phyloP scores from a whole-genome alignment of 192 early-diverging fungal genomes.

The Lobulomyces angularis region DNA sequence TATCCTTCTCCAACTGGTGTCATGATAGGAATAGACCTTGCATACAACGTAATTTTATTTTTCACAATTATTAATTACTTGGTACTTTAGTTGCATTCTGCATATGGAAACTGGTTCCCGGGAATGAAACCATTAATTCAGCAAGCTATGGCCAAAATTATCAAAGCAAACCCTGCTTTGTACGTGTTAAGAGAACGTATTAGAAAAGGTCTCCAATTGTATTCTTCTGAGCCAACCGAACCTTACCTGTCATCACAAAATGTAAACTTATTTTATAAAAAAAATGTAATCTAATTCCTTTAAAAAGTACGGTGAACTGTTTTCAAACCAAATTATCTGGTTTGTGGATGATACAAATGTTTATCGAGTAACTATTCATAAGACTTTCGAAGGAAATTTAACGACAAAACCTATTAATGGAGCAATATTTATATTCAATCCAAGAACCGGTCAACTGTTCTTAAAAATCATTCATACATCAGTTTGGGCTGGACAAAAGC shows the following conservation, averaged over 20 bases:
- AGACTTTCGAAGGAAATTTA: conserved; percentile 98
- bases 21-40: conserved; percentile 94
- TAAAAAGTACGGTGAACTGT: conserved; percentile 83
- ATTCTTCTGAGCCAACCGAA: conserved; percentile 96
- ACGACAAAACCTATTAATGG: conserved; percentile 99
- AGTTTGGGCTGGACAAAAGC: conserved; percentile 98
- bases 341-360: conserved; percentile 99
- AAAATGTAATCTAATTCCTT: conserved; percentile 8
- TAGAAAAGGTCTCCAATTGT: conserved; percentile 94
- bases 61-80: neutral
- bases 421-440: conserved; percentile 98
- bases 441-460: conserved; percentile 95
- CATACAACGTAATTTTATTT: conserved; percentile 64
- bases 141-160: conserved; percentile 97
- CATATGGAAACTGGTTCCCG: conserved; percentile 97
- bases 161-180: conserved; percentile 96
- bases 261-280: neutral
- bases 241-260: conserved; percentile 87
- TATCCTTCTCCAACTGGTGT: conserved; percentile 97
- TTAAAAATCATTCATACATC: conserved; percentile 99
- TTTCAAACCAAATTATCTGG: conserved; percentile 98
- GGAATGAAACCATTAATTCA: conserved; percentile 97
- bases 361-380: conserved; percentile 98
- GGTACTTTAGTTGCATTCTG: conserved; percentile 38
- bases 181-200: conserved; percentile 97